These are phyloP conservation scores for Ogataea glucozyma DNA, from an alignment of 805 yeast species.

Conservation along the genomic window DNA sequence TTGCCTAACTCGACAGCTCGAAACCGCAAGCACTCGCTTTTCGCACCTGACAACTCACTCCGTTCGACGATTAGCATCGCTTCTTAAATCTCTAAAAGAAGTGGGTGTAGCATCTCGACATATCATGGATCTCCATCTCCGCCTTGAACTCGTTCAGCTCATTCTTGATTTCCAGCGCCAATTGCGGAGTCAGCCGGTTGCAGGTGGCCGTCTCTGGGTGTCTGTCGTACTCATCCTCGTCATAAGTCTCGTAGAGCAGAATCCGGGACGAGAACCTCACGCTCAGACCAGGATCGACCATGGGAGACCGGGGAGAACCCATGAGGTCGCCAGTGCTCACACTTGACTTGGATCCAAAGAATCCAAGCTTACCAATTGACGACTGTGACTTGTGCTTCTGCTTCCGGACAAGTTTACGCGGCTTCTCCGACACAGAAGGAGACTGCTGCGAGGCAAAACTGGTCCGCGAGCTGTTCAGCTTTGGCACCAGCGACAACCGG, in stretches of 20 bases:
- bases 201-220: slow-evolving; percentile 93
- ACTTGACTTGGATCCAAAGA: slow-evolving; percentile 22
- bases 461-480: slow-evolving; percentile 11
- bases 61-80: too few species aligned
- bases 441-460: slow-evolving; percentile 6
- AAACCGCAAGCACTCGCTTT: too few species aligned
- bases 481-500: slow-evolving; percentile 19
- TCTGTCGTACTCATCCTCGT: slow-evolving; percentile 84
- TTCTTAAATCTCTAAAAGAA: too few species aligned
- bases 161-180: slow-evolving; percentile 83
- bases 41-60: too few species aligned
- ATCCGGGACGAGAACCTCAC: slow-evolving; percentile 76
- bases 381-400: slow-evolving; percentile 23
- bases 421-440: slow-evolving; percentile 17
- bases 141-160: slow-evolving; percentile 80
- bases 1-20: too few species aligned
- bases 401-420: slow-evolving; percentile 20
- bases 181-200: slow-evolving; percentile 80
- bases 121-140: slow-evolving; percentile 81
- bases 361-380: slow-evolving; percentile 20
- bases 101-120: slow-evolving; percentile 79
- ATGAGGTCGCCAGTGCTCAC: slow-evolving; percentile 15
- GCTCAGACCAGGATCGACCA: slow-evolving; percentile 11
- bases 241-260: slow-evolving; percentile 80
- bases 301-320: slow-evolving; percentile 15